Conservation (phyloP, 495 filamentous ascomycete genomes). For the Penicillium canariense region DNA sequence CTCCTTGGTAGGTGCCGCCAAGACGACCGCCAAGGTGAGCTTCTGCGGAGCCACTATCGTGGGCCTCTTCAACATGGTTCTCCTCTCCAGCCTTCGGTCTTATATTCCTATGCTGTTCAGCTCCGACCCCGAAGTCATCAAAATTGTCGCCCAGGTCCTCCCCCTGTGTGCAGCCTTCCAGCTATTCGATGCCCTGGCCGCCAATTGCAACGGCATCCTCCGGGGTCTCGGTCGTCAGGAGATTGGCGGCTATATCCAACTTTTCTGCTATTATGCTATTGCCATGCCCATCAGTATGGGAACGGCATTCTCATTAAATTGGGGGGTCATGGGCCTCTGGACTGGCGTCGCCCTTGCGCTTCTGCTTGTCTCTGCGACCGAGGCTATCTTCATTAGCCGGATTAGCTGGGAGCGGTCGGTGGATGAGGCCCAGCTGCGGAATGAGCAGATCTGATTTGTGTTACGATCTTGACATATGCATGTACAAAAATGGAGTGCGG, state of each 20-base stretch:
- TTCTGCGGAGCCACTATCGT: conserved; percentile 63
- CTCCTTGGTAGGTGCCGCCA: conserved; percentile 66
- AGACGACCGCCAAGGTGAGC: conserved; percentile 65
- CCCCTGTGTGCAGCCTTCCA: conserved; percentile 85
- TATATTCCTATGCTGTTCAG: conserved; percentile 80
- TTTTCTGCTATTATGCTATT: conserved; percentile 81
- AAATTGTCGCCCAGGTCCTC: conserved; percentile 66
- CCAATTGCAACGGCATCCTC: conserved; percentile 77
- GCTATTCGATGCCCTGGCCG: conserved; percentile 76
- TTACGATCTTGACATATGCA: neutral
- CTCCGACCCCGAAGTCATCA: conserved; percentile 72
- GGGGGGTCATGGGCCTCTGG: conserved; percentile 79
- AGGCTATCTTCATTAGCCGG: conserved; percentile 62
- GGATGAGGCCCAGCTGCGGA: conserved; percentile 68
- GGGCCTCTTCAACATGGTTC: conserved; percentile 70
- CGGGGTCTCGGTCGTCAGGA: conserved; percentile 82
- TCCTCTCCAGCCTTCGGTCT: conserved; percentile 61
- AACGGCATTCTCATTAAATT: conserved; percentile 66
- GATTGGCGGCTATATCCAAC: conserved; percentile 81
- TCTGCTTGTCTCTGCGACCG: conserved; percentile 59
- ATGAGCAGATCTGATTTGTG: conserved; percentile 51
- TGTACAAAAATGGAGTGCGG: neutral
- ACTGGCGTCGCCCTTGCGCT: conserved; percentile 72
- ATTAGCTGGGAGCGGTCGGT: conserved; percentile 74
- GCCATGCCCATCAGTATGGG: conserved; percentile 82